These are phyloP conservation scores for Colletotrichum theobromicola DNA, from an alignment of 2,329 filamentous ascomycete species.

Conservation along the genomic window DNA sequence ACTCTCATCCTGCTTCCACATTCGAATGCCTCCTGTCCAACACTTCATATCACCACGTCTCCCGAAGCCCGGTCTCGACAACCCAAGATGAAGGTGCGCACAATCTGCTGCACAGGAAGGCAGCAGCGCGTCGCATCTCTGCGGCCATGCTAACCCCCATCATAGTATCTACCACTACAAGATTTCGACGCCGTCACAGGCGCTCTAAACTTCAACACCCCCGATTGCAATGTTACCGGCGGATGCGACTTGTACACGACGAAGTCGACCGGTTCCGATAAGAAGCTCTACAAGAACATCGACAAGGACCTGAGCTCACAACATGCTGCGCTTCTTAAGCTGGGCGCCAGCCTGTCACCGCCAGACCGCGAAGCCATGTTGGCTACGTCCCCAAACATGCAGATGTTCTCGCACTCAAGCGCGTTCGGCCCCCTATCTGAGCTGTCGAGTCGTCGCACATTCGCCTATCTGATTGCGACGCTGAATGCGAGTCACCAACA, in stretches of 20 bases:
- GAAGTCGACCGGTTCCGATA: constrained; percentile 92
- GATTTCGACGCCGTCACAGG: constrained; percentile 92
- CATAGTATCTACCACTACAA: constrained; percentile 86
- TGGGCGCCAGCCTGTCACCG: constrained; percentile 87
- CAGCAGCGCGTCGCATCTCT: constrained; percentile 2
- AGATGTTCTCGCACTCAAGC: constrained; percentile 77
- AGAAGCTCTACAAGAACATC: constrained; percentile 96
- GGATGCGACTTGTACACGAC: constrained; percentile 97
- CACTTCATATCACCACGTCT: not conserved
- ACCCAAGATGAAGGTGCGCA: constrained; percentile 25
- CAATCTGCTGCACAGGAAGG: constrained; percentile 2
- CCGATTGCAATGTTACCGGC: constrained; percentile 89
- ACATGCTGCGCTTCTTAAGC: constrained; percentile 84
- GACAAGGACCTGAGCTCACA: constrained; percentile 90
- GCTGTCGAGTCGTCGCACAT: constrained; percentile 86
- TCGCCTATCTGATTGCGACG: constrained; percentile 95
- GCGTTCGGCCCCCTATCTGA: constrained; percentile 92
- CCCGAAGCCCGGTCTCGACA: constrained; percentile 4
- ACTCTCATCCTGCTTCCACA: not conserved
- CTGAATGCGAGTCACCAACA: constrained; percentile 89
- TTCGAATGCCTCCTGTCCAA: constrained; percentile 2
- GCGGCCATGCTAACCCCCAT: constrained; percentile 10
- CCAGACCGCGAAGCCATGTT: constrained; percentile 77
- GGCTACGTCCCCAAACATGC: constrained; percentile 64
- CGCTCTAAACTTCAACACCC: constrained; percentile 94